phyloP scores from a whole-genome alignment of 2,329 filamentous ascomycete genomes.

The Ophiostoma himal-ulmi region DNA sequence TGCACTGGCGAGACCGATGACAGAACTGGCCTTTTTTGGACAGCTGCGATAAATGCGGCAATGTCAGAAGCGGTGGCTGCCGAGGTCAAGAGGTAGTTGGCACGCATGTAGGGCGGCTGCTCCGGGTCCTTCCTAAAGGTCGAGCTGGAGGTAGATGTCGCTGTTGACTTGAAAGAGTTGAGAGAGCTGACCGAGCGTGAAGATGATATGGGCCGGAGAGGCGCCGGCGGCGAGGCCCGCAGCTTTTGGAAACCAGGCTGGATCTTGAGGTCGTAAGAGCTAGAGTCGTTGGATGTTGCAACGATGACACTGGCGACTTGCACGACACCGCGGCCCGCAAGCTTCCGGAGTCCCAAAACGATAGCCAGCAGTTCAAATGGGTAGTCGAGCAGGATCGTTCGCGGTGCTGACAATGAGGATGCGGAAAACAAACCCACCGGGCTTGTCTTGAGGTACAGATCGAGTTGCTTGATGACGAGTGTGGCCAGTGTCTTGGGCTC shows the following conservation, averaged over 20 bases:
- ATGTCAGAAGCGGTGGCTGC: slow-evolving; percentile 51
- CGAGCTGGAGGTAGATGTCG: neutral
- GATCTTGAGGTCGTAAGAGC: neutral
- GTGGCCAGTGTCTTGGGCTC: slow-evolving; percentile 45
- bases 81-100: slow-evolving; percentile 52
- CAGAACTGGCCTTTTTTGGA: slow-evolving; percentile 46
- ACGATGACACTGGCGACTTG: slow-evolving; percentile 53
- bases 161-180: neutral
- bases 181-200: neutral
- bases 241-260: slow-evolving; percentile 13
- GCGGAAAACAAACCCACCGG: slow-evolving; percentile 24
- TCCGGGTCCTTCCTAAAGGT: slow-evolving; percentile 23
- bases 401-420: slow-evolving; percentile 32
- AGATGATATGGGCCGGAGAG: neutral
- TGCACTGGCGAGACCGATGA: slow-evolving; percentile 30
- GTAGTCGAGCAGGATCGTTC: slow-evolving; percentile 56
- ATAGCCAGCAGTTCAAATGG: slow-evolving; percentile 51
- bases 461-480: slow-evolving; percentile 55
- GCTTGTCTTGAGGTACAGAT: slow-evolving; percentile 52
- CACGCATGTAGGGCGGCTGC: slow-evolving; percentile 35
- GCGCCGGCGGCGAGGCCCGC: neutral
- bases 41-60: slow-evolving; percentile 46
- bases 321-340: slow-evolving; percentile 51
- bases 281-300: neutral
- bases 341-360: slow-evolving; percentile 51